These are phyloP conservation scores for Solanum pennellii DNA, from an alignment of 257 asterid genomes.

Conservation along the genomic window DNA sequence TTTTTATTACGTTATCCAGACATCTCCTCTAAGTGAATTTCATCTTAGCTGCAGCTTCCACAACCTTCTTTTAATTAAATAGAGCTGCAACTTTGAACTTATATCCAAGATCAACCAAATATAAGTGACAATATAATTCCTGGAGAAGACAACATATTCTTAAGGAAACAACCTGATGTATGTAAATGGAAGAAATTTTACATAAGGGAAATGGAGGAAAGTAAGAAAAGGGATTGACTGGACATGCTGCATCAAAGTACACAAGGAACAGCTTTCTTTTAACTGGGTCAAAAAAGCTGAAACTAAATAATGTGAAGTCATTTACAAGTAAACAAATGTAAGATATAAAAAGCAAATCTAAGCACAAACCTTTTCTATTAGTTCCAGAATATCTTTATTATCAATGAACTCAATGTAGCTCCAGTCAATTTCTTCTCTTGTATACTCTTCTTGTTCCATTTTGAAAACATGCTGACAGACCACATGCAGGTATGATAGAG, in stretches of 20 bases:
- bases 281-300: not conserved
- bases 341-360: not conserved
- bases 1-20: too few relatives aligned
- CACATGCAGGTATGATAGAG: conserved; percentile 6
- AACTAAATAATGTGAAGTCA: not conserved
- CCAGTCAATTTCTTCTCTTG: conserved; percentile 95
- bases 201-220: not conserved
- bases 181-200: not conserved
- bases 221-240: not conserved
- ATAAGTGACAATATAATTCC: not conserved
- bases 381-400: conserved; percentile 87
- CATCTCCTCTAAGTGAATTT: not conserved
- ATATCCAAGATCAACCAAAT: not conserved
- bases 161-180: not conserved
- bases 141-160: not conserved
- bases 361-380: conserved; percentile 74
- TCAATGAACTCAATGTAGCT: conserved; percentile 98
- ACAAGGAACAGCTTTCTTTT: not conserved
- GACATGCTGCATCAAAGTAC: not conserved
- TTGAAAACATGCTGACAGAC: conserved; percentile 86
- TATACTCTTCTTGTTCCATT: conserved; percentile 99
- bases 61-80: not conserved
- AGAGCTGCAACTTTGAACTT: not conserved
- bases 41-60: not conserved
- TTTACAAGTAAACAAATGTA: not conserved